Conservation (phyloP, 495 filamentous ascomycete genomes). For the Podospora sp. region DNA sequence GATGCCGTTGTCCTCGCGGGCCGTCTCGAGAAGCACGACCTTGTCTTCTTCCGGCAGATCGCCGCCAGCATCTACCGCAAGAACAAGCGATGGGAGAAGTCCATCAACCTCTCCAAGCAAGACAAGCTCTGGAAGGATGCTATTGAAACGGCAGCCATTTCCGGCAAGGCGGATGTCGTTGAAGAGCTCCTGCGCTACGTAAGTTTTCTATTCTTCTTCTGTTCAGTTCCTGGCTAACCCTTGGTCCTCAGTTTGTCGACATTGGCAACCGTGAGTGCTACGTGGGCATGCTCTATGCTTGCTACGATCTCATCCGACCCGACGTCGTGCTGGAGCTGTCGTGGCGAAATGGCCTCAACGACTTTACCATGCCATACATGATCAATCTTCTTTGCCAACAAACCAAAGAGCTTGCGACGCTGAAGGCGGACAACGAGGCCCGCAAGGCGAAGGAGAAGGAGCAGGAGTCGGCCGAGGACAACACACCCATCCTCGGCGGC, state of each 20-base stretch:
- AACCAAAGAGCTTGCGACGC: constrained; percentile 75
- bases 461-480: constrained; percentile 86
- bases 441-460: constrained; percentile 86
- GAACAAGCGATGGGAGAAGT: constrained; percentile 99
- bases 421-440: constrained; percentile 97
- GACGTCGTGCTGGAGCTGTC: constrained; percentile 93
- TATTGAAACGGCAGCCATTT: constrained; percentile 98
- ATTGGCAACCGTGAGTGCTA: constrained; percentile 99
- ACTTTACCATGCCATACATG: constrained; percentile 99
- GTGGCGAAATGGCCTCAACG: constrained; percentile 91
- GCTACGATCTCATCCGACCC: constrained; percentile 94
- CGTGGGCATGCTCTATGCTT: constrained; percentile 97
- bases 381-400: constrained; percentile 96
- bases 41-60: constrained; percentile 99
- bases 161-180: constrained; percentile 84
- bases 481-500: constrained; percentile 88
- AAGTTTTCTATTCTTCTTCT: constrained; percentile 50
- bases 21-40: constrained; percentile 91
- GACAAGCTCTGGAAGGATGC: constrained; percentile 99
- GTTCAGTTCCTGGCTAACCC: constrained; percentile 36
- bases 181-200: constrained; percentile 96
- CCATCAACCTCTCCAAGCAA: constrained; percentile 97
- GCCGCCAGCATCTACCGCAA: constrained; percentile 98
- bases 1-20: constrained; percentile 94
- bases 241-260: constrained; percentile 80